Percentiles rank a stretch among this genome's conserved stretches.
These are phyloP conservation scores for Umbelopsis sp. DNA, from an alignment of 192 early-diverging fungal genomes.

Conservation along the genomic window DNA sequence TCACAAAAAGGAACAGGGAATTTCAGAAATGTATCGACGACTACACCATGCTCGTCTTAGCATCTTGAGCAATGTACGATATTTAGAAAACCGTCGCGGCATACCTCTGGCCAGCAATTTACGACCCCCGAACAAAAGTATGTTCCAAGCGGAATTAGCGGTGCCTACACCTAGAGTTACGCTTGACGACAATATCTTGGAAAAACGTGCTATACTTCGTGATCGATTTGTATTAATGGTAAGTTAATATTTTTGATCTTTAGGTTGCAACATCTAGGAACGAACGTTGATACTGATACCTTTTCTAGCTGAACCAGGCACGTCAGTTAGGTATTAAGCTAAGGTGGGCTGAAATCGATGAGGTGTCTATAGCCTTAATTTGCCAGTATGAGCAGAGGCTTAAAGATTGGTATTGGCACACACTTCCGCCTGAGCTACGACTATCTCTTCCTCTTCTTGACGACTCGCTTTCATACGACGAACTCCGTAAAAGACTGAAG, in stretches of 20 bases:
- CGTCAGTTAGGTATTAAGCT: neutral
- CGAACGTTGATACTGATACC: neutral
- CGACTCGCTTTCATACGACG: slow-evolving; percentile 11
- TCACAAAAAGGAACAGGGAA: neutral
- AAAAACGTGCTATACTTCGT: slow-evolving; percentile 1
- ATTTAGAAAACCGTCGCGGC: slow-evolving; percentile 21
- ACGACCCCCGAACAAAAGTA: no score
- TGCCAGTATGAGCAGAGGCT: slow-evolving; percentile 13
- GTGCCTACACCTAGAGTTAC: neutral
- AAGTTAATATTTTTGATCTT: neutral
- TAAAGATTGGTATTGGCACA: slow-evolving; percentile 17
- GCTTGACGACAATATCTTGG: neutral
- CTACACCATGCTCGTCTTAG: slow-evolving; percentile 12
- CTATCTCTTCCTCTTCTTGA: slow-evolving; percentile 24
- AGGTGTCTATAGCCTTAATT: slow-evolving; percentile 18
- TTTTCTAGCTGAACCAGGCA: neutral
- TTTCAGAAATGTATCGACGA: slow-evolving; percentile 18
- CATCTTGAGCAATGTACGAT: neutral
- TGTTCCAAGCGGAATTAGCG: no score
- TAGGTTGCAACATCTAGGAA: neutral
- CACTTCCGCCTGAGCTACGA: slow-evolving; percentile 13
- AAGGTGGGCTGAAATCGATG: slow-evolving; percentile 10
- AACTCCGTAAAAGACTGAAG: slow-evolving; percentile 2
- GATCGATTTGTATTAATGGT: slow-evolving; percentile 3
- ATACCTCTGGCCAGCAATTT: neutral